Evolutionary conservation across 345 rosid species (phyloP), one percentile per base, ranked within the genome.

Genomic region (Abelmoschus esculentus): DNA sequence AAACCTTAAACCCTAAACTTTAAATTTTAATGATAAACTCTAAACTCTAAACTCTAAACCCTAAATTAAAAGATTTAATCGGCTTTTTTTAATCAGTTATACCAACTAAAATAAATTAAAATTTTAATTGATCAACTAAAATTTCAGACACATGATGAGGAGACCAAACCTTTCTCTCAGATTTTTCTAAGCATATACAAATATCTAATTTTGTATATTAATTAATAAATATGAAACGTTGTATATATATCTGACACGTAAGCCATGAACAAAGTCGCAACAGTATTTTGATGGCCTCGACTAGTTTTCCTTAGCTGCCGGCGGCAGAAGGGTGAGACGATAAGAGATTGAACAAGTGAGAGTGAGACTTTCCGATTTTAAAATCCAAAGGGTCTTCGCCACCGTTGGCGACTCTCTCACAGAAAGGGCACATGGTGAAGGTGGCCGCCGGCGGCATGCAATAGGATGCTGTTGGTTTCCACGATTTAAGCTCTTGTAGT

Each of bases 401-500:
- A 1, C 65, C 65, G 9, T 47, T 56, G 73, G 72, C 84, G 3
- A 80, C 79, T 50, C 77, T 76, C 70, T 78, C 78, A 57, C 81
- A 78, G 18, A 78, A 74, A 32, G 81, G 81, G 36, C 82, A 79
- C 76, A 75, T 69, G 18, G 71, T 74, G 28, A 79, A 74, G 26
- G 82, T 74, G 26, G 82, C 61, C 3, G 74, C 79, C 0, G 82
- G 82, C 19, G 72, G 72, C 79, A 72, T 75, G 26, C 57, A 69
- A 55, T 68, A 79, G 0, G 74, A 70, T 2, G 70, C 47, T 0
- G 77, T 28, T 29, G 53, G 14, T 32, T 75, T 75, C 42, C 64
- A 42, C 49, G 82, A 56, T 55, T 75, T 72, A 38, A 79, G 56
- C 62, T 81, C 86, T 71, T 77, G 86, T 74, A 85, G 80, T 50